Evolutionary conservation across 225 moss, liverwort and hornwort species (phyloP), one percentile per base, ranked within the genome.

Genomic region (Pleurozium schreberi): DNA sequence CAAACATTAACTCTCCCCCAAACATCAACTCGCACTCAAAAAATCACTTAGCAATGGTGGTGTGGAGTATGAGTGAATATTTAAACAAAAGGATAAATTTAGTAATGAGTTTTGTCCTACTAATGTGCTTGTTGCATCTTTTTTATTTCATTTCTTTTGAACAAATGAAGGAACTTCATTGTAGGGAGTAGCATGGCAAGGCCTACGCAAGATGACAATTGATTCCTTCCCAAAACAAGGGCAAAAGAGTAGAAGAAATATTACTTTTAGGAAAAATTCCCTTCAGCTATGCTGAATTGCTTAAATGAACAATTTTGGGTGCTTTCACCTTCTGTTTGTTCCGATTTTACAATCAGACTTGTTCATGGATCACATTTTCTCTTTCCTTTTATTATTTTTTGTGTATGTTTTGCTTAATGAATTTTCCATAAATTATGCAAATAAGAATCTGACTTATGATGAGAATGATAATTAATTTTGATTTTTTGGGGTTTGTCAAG

Each of bases 31-130:
- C 26, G 15, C 69, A 14, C 2, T 68, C 19, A 7, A 38, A 66
- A 64, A 21, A 23, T 40, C 8, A 25, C 4, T 40, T 14, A 40
- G 25, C n/a, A 40, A 40, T 69, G 13, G 25, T 17, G 25, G 8
- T 12, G 14, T 42, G 14, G 42, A 71, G 5, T 17, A 28, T 45
- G 9, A 10, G 4, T 71, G 45, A 71, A 43, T 43, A 71, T 0
- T 71, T 27, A 27, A 9, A 45, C 1, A 6, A 28, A 9, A 28
- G 28, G 28, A 1, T 9, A 71, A 71, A 3, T 28, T 43, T 43
- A 16, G 0, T 71, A 3, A 69, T 8, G 0, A 40, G 5, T 40
- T n/a, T 0, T 0, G 1, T 0, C 14, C 26, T 25, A 69, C 69
- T 42, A 26, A 42, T 43, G 15, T 42, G 3, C 5, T 0, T 27